A percentile compares a stretch with the other conserved stretches of the same genome.
Evolutionary conservation across 805 yeast species (phyloP).

Genomic region (Pichia membranifaciens): DNA sequence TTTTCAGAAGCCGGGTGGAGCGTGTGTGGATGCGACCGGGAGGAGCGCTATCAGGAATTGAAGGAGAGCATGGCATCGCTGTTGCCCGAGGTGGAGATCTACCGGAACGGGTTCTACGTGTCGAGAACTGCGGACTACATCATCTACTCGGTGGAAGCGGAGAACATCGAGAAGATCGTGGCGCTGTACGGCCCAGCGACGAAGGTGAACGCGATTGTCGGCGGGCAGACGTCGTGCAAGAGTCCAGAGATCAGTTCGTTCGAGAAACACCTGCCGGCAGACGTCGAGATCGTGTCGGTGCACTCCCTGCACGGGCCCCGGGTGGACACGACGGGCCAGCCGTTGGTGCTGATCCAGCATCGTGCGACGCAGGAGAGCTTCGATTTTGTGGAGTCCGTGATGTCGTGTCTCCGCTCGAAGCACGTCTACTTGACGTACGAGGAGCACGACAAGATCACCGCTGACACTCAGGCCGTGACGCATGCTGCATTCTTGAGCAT

Average conservation of each 20-base stretch:
- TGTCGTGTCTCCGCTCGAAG: constrained; percentile 72
- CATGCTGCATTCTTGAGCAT: constrained; percentile 95
- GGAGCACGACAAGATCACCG: constrained; percentile 92
- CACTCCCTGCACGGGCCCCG: constrained; percentile 95
- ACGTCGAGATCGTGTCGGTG: constrained; percentile 76
- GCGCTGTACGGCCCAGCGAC: constrained; percentile 78
- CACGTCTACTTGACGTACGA: constrained; percentile 72
- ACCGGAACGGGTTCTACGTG: constrained; percentile 78
- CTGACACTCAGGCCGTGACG: constrained; percentile 97
- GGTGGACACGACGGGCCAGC: constrained; percentile 86
- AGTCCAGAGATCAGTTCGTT: constrained; percentile 85
- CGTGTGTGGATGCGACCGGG: constrained; percentile 84
- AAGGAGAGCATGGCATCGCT: constrained; percentile 20
- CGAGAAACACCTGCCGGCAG: constrained; percentile 66
- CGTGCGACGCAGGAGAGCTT: constrained; percentile 51
- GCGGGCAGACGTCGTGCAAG: constrained; percentile 98
- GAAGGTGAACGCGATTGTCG: constrained; percentile 83
- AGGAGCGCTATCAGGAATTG: constrained; percentile 49
- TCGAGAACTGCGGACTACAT: constrained; percentile 77
- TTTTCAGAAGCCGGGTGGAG: constrained; percentile 82
- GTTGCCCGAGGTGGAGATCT: constrained; percentile 41
- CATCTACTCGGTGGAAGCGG: constrained; percentile 92
- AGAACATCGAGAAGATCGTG: constrained; percentile 68
- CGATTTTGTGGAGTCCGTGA: constrained; percentile 54
- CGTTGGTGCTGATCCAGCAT: constrained; percentile 79